phyloP scores from a whole-genome alignment of 495 filamentous ascomycete genomes.

The Rhizodiscina lignyota region DNA sequence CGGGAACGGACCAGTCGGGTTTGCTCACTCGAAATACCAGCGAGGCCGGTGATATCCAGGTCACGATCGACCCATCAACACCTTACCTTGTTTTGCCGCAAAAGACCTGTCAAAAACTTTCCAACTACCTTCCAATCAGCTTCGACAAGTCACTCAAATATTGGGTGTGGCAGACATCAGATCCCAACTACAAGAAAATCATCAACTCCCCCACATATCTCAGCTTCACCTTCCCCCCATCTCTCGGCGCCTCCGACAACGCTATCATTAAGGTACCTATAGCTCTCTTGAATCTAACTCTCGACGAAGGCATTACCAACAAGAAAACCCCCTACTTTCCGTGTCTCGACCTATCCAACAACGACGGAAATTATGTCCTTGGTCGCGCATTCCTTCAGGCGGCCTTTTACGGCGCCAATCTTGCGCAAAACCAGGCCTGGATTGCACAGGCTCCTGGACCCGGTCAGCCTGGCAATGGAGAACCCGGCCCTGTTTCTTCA shows the following conservation, averaged over 20 bases:
- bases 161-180: conserved; percentile 33
- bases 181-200: conserved; percentile 25
- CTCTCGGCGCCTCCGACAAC: too few species aligned
- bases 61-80: conserved; percentile 16
- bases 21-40: conserved; percentile 1
- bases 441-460: not conserved
- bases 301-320: conserved; percentile 29
- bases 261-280: conserved; percentile 37
- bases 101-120: conserved; percentile 32
- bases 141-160: conserved; percentile 24
- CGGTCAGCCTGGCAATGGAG: too few species aligned
- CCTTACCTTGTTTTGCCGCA: conserved; percentile 35
- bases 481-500: too few species aligned
- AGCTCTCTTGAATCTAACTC: conserved; percentile 33
- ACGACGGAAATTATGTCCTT: conserved; percentile 19
- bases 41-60: not conserved
- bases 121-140: conserved; percentile 27
- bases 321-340: conserved; percentile 33
- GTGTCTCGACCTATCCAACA: conserved; percentile 20
- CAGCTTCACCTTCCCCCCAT: conserved; percentile 34
- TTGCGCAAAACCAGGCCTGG: conserved; percentile 7
- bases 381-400: conserved; percentile 41
- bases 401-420: conserved; percentile 37
- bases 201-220: conserved; percentile 31
- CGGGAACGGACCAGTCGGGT: not conserved